A percentile compares a stretch with the other conserved stretches of the same genome.
Evolutionary conservation across 108 stramenopile genomes (phyloP).

Genomic region (Ochromonas danica): DNA sequence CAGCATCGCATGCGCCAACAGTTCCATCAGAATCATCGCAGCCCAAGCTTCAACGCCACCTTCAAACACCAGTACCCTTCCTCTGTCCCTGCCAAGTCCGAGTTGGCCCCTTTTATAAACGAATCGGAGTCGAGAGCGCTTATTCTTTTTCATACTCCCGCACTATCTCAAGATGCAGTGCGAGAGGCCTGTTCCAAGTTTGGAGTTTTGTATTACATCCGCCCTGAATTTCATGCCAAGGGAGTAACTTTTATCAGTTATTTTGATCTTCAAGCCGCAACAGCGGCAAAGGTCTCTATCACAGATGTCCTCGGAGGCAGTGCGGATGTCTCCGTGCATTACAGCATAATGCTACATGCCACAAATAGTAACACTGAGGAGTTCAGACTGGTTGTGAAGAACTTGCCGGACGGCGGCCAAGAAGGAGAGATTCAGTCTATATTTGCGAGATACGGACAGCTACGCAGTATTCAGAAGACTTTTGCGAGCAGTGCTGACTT

Average conservation of each 20-base stretch:
- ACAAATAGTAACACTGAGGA: constrained; percentile 11
- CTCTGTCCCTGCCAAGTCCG: not conserved
- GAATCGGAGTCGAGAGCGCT: constrained; percentile 29
- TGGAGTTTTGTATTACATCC: constrained; percentile 30
- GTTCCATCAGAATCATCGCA: not conserved
- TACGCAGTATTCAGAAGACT: constrained; percentile 25
- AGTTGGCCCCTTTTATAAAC: constrained; percentile 22
- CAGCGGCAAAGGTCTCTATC: not conserved
- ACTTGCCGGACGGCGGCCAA: not conserved
- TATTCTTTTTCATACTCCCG: constrained; percentile 29
- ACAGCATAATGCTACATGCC: constrained; percentile 30
- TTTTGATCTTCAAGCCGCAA: constrained; percentile 30
- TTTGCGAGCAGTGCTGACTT: not conserved
- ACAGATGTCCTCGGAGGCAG: not conserved
- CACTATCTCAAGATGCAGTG: not conserved
- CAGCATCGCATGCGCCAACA: constrained; percentile 21
- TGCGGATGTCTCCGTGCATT: constrained; percentile 6
- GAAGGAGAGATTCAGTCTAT: constrained; percentile 17
- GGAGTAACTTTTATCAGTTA: constrained; percentile 31
- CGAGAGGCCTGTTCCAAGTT: constrained; percentile 17
- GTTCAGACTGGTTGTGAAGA: constrained; percentile 20
- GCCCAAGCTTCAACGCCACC: too few species aligned
- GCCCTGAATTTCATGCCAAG: constrained; percentile 27
- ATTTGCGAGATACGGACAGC: constrained; percentile 25
- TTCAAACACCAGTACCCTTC: not conserved